Base-by-base conservation (phyloP, 495 filamentous ascomycete genomes). In the Aspergillus affinis region DNA sequence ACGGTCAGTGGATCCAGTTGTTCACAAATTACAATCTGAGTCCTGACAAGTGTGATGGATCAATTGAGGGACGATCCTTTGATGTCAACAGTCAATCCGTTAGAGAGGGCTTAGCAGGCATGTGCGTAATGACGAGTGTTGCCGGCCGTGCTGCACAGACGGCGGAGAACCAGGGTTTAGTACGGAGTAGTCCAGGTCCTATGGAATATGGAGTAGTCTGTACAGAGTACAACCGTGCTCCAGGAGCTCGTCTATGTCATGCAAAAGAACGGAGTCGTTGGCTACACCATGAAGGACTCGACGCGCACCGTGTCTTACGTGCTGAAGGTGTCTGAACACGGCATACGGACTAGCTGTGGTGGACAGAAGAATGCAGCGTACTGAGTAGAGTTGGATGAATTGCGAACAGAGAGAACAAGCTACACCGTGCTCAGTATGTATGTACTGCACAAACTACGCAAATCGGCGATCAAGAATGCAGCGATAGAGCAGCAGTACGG, bases 1-100 rank as follows among this genome's bases (percentile, higher is more conserved):
- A 64, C 59, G 60, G 70, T 72, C 72, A 69, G 72, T 73, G 72
- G 72, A 58, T 63, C 72, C 64, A 53, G 23, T 26, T 21, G 21
- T 48, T 55, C 49, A 48, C 49, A 23, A 51, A 32, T 59, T 32
- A 26, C 23, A 26, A 26, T 50, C 41, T 27, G 26, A 30, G 19
- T 32, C 51, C 49, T 57, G 55, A 61, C 60, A 56, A 57, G 60
- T 53, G 44, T 41, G 50, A 53, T 52, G 60, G 60, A 48, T 53
- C 60, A 44, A 57, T 54, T 32, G 41, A 46, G 48, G 41, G 54
- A 61, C 41, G 49, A 61, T 61, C 54, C 49, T 21, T n/a, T 58
- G 26, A 23, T 17, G 36, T 41, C 50, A 27, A 27, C 20, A 5
- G 48, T 17, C 53, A 23, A 5, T 48, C 19, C 21, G 20, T 30